Base-by-base conservation (phyloP, 495 filamentous ascomycete species). In the Lepraria neglecta region DNA sequence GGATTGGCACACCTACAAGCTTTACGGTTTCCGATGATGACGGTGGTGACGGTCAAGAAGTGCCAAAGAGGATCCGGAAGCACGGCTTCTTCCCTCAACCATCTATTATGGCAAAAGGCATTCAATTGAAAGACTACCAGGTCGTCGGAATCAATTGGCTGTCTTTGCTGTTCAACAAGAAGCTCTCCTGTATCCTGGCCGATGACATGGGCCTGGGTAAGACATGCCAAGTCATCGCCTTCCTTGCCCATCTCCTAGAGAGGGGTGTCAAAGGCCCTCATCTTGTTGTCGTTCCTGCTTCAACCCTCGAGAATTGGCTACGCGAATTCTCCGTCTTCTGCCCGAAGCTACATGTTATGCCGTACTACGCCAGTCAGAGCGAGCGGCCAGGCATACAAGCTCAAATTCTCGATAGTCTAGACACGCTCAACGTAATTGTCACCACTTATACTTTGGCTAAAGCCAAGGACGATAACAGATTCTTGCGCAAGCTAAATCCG, bases 191-290 rank as follows among this genome's bases (percentile, higher is more conserved):
- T 50, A 97, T 98, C 63, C 77, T 98, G 17, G 95, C 94, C 0
- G 94, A 98, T 70, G 94, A 98, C 65, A 98, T 98, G 94, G 94
- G 94, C 47, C 80, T 97, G 10, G 94, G 94, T 12, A 98, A 98
- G 77, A 98, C 94, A 0, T 96, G 91, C 66, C 92, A 97, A 68
- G 91, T 98, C 58, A 96, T 98, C 65, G 83, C 91, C 0, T 92
- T 97, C 70, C 80, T 98, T 27, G 85, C 91, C 4, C 87, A 96
- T 64, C 76, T 98, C 7, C 82, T 84, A 15, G 83, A 90, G 65
- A 82, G 76, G 28, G 79, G 78, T 1, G 74, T 84, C 15, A 81
- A 79, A 52, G 91, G 91, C 56, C 89, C 91, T 35, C 92, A 95
- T 70, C 74, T 98, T 43, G 77, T 98, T 38, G 83, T 98, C 21